Conservation (phyloP, 768 basidiomycete species). For the Suillus tomentosus region DNA sequence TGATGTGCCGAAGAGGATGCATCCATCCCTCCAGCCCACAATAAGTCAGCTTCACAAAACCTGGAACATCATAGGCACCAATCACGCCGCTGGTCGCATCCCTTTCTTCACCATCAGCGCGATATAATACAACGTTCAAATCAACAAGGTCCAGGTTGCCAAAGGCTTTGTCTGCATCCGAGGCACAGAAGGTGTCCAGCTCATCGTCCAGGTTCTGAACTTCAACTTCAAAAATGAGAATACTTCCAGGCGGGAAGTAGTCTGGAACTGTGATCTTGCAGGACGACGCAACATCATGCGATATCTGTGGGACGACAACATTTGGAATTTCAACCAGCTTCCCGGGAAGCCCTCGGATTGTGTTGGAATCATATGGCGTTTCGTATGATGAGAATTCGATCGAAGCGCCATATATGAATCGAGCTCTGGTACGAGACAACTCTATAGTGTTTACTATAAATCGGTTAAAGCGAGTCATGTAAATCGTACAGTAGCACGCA, state of each 20-base stretch:
- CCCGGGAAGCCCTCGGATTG: constrained; percentile 72
- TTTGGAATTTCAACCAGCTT: constrained; percentile 64
- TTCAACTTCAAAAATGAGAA: constrained; percentile 91
- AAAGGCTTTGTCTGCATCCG: constrained; percentile 75
- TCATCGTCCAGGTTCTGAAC: constrained; percentile 69
- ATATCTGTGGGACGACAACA: constrained; percentile 58
- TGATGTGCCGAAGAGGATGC: constrained; percentile 80
- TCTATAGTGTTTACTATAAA: constrained; percentile 78
- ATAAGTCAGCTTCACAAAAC: constrained; percentile 74
- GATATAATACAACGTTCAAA: constrained; percentile 84
- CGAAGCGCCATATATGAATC: constrained; percentile 78
- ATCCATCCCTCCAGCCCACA: constrained; percentile 99
- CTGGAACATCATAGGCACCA: constrained; percentile 83
- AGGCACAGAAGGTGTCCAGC: constrained; percentile 73
- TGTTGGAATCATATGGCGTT: constrained; percentile 46
- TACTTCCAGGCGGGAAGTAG: constrained; percentile 91
- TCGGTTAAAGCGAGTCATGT: constrained; percentile 1
- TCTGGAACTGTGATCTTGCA: constrained; percentile 85
- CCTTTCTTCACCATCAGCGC: constrained; percentile 88
- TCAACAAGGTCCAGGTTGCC: constrained; percentile 77
- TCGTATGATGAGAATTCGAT: constrained; percentile 70
- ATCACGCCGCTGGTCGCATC: constrained; percentile 83
- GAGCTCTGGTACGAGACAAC: constrained; percentile 75
- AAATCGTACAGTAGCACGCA: constrained; percentile 37
- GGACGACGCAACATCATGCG: constrained; percentile 68